phyloP scores from a whole-genome alignment of 805 yeast genomes.

The Candida coquimbonensis region DNA sequence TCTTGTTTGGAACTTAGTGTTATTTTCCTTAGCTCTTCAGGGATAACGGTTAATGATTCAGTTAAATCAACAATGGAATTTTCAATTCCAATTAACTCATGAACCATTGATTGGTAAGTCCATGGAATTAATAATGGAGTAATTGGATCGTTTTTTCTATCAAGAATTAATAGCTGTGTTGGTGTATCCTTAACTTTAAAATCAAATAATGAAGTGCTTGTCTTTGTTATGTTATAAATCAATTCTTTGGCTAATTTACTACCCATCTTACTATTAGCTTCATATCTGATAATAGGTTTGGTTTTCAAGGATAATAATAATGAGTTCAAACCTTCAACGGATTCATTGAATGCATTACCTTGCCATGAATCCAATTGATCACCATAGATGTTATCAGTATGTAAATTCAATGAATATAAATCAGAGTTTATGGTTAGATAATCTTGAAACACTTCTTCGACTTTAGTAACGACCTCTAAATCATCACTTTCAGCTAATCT shows the following conservation, averaged over 20 bases:
- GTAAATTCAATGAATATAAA: slow-evolving; percentile 44
- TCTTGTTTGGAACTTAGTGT: slow-evolving; percentile 67
- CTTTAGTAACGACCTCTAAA: slow-evolving; percentile 65
- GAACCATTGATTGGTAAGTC: slow-evolving; percentile 98
- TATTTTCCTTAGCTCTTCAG: slow-evolving; percentile 56
- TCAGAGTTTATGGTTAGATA: slow-evolving; percentile 68
- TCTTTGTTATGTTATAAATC: slow-evolving; percentile 46
- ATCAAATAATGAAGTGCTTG: slow-evolving; percentile 58
- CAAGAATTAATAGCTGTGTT: slow-evolving; percentile 70
- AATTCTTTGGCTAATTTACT: slow-evolving; percentile 65
- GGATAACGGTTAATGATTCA: slow-evolving; percentile 40
- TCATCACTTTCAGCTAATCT: slow-evolving; percentile 87
- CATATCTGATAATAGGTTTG: slow-evolving; percentile 76
- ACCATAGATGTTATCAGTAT: slow-evolving; percentile 25
- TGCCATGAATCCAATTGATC: slow-evolving; percentile 40
- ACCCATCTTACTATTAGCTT: slow-evolving; percentile 58
- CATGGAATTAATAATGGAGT: slow-evolving; percentile 92
- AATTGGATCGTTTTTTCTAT: slow-evolving; percentile 83
- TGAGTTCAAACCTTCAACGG: slow-evolving; percentile 41
- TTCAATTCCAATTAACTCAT: slow-evolving; percentile 77
- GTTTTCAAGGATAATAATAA: slow-evolving; percentile 63
- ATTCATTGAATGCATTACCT: slow-evolving; percentile 33
- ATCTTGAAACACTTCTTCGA: slow-evolving; percentile 83
- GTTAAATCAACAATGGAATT: slow-evolving; percentile 74
- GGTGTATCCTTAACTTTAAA: slow-evolving; percentile 56